phyloP scores from a whole-genome alignment of 2,329 filamentous ascomycete species.

The Colletotrichum lentis region DNA sequence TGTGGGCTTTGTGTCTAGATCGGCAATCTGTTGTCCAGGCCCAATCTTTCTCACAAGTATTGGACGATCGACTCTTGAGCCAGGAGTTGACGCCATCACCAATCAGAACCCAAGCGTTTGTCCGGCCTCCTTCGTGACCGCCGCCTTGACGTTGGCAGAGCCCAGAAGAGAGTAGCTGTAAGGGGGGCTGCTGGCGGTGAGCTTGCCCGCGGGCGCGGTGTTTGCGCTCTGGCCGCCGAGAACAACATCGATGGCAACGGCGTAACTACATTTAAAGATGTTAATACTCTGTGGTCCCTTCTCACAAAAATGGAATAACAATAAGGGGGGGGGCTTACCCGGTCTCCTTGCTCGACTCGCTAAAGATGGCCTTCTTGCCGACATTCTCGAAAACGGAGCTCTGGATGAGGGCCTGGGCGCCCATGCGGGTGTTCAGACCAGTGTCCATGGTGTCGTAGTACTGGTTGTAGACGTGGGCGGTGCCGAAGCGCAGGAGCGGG shows the following conservation, averaged over 20 bases:
- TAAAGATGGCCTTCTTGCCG: conserved; percentile 46
- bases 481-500: conserved; percentile 69
- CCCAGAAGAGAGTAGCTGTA: conserved; percentile 55
- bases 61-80: too few relatives aligned
- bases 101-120: conserved; percentile 43
- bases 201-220: conserved; percentile 55
- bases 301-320: too few relatives aligned
- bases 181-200: conserved; percentile 58
- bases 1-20: too few relatives aligned
- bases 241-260: conserved; percentile 49
- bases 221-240: conserved; percentile 54
- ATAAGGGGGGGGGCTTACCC: conserved; percentile 12
- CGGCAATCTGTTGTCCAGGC: too few relatives aligned
- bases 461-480: conserved; percentile 60
- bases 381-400: conserved; percentile 56
- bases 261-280: conserved; percentile 41
- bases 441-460: conserved; percentile 49
- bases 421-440: conserved; percentile 61
- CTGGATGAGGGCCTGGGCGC: conserved; percentile 62
- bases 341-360: conserved; percentile 44
- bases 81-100: neutral
- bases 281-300: neutral
- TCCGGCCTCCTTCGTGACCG: conserved; percentile 49
- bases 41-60: too few relatives aligned
- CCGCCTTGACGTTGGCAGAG: conserved; percentile 52